Conservation (phyloP, 257 asterid genomes). For the Ligustrum vulgare region DNA sequence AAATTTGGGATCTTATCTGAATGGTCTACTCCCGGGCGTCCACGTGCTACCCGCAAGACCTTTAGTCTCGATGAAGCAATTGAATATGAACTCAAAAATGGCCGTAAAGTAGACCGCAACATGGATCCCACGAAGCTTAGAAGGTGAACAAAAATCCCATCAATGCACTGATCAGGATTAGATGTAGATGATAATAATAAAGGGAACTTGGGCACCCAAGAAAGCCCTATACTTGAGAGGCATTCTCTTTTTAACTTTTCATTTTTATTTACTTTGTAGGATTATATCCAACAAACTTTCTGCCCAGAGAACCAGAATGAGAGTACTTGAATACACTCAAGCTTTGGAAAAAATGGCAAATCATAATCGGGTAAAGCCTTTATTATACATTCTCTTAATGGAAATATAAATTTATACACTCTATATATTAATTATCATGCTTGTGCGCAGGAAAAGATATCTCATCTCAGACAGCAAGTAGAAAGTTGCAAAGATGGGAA, state of each 20-base stretch:
- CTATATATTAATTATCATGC: neutral
- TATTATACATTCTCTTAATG: neutral
- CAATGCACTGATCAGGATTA: no score
- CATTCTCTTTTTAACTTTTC: no score
- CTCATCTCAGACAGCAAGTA: neutral
- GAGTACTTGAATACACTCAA: conserved; percentile 24
- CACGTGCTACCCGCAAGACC: neutral
- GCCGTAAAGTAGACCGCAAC: conserved; percentile 27
- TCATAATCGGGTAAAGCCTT: conserved; percentile 37
- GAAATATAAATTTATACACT: neutral
- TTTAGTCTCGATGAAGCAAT: conserved; percentile 14
- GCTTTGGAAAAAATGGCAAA: conserved; percentile 38
- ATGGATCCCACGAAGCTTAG: conserved; percentile 37
- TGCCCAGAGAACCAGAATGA: conserved; percentile 45
- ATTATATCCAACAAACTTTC: conserved; percentile 59
- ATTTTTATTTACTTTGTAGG: conserved; percentile 31
- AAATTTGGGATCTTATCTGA: neutral
- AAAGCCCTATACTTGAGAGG: no score
- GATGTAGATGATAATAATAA: no score
- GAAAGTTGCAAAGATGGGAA: neutral
- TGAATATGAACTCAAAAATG: conserved; percentile 17
- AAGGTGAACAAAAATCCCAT: conserved; percentile 47
- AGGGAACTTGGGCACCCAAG: no score
- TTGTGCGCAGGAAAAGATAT: conserved; percentile 18
- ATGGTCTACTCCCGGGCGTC: neutral